Evolutionary conservation across 495 filamentous ascomycete species (phyloP), one percentile per base, ranked within the genome.

Genomic region (Daldinia childiae): DNA sequence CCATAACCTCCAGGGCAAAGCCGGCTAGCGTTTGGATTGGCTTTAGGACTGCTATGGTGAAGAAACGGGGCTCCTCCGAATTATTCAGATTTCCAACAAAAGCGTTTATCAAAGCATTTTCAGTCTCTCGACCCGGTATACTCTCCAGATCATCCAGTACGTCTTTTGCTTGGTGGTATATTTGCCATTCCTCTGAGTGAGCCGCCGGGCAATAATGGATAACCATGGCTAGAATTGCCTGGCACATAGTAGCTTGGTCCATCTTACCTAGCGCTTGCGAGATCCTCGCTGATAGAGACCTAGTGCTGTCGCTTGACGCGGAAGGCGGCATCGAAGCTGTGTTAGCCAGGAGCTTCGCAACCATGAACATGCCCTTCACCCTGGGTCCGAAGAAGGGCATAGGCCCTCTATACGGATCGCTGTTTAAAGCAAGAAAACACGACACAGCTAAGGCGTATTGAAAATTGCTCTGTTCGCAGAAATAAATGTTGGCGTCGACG

Each of bases 181-280:
- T 64, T 0, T 74, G 70, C 82, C 81, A 83, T 11, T 79, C 74
- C 21, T 71, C 70, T 1, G 76, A 76, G 38, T 78, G 76, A 1
- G 76, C 77, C 7, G 74, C 58, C 1, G 73, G 71, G 6, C 65
- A 76, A 17, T 80, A 76, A 32, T 78, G 70, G 4, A 81, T 30
- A 9, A 79, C 70, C 9, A 83, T 68, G 3, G 74, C 72, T 21
- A 85, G 63, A 12, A 83, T 41, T 9, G 66, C 68, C 55, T 85
- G 79, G 69, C 80, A 81, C 45, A 85, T 72, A n/a, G 77, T 80
- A 11, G 77, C 74, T 32, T 81, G 81, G 34, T 85, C 81, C 12
- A 71, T 77, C 30, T 67, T 72, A 2, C 62, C 62, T 26, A 83
- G 36, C 2, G 71, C 59, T 2, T 74, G 69, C 8, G 74, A 66